Evolutionary conservation across 352 stramenopile genomes (phyloP), one percentile per base, ranked within the genome.

Genomic region (Pythium apleroticum): DNA sequence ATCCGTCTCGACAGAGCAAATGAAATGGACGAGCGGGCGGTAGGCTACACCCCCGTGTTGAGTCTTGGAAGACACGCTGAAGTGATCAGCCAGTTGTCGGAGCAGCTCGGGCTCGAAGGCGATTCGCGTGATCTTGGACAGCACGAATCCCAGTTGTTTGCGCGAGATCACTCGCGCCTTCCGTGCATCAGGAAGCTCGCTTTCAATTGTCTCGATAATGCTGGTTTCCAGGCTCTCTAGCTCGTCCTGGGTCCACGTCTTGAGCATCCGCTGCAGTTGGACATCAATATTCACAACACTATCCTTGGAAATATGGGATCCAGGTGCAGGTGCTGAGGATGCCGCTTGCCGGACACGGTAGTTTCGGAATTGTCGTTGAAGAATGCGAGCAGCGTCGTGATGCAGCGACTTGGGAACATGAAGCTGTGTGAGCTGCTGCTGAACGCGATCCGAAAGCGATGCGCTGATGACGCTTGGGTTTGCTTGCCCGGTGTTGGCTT

Each of bases 121-220:
- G 25, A 90, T 58, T 4, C 69, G 68, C 3, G 76, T 68, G 4
- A 64, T 63, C 59, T 89, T 78, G 2, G 76, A 80, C 0, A 88
- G 52, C 24, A 86, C 74, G 60, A 84, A 90, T 4, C 69, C 62
- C 3, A 90, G 43, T 43, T 89, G 81, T 30, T 89, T 90, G 30
- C 64, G 75, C 0, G 76, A 72, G 41, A 88, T 50, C 3, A 72
- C 20, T 15, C 43, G 57, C 12, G 65, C 52, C 5, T 69, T 78
- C 52, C 60, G 61, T 20, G 72, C 75, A 9, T 75, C 57, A 10
- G 72, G 68, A 17, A 75, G 33, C 27, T 86, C 74, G 7, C 15
- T 39, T 31, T 86, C 76, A 17, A 90, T 80, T 53, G 72, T 70
- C 22, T 55, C 20, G 28, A 86, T 31, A 8, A 88, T 58, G 6